Evolutionary conservation across 352 stramenopile genomes (phyloP).

Genomic region (Pythium folliculosum): DNA sequence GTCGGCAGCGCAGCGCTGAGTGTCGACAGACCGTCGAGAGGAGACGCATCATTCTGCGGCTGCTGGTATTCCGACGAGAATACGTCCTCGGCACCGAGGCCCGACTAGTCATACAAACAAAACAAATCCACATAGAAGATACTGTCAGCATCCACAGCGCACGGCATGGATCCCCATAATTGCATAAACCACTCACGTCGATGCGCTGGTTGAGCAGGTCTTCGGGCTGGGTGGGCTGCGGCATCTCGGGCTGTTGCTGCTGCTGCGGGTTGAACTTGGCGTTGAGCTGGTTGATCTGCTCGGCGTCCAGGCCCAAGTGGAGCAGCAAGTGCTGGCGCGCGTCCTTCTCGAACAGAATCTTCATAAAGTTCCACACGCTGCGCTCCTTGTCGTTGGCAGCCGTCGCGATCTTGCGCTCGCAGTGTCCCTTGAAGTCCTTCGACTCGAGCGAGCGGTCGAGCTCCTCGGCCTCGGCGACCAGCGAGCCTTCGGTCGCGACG

Average conservation of each 20-base stretch:
- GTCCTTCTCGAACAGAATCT: slow-evolving; percentile 95
- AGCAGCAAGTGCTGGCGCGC: slow-evolving; percentile 93
- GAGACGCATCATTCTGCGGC: neutral
- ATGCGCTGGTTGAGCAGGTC: slow-evolving; percentile 65
- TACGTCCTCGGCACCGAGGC: slow-evolving; percentile 69
- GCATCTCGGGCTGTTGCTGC: slow-evolving; percentile 24
- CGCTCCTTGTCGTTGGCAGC: slow-evolving; percentile 65
- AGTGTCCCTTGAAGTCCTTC: slow-evolving; percentile 93
- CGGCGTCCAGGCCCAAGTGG: slow-evolving; percentile 94
- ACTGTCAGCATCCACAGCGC: too few relatives aligned
- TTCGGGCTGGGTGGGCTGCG: slow-evolving; percentile 21
- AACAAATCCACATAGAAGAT: slow-evolving; percentile 6
- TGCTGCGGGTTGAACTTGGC: slow-evolving; percentile 69
- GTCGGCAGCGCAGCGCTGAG: slow-evolving; percentile 41
- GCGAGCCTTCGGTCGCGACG: slow-evolving; percentile 70
- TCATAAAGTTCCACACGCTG: slow-evolving; percentile 92
- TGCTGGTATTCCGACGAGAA: slow-evolving; percentile 71
- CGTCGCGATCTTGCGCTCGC: slow-evolving; percentile 82
- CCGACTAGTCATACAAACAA: slow-evolving; percentile 37
- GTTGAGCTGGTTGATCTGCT: slow-evolving; percentile 89
- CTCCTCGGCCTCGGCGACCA: slow-evolving; percentile 86
- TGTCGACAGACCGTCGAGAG: slow-evolving; percentile 37
- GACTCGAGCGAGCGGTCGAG: slow-evolving; percentile 91
- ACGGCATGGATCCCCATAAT: too few relatives aligned
- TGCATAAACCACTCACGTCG: slow-evolving; percentile 49